Evolutionary conservation across 129 eudicot genomes (phyloP), one percentile per base, ranked within the genome.

Genomic region (Dittrichia graveolens): DNA sequence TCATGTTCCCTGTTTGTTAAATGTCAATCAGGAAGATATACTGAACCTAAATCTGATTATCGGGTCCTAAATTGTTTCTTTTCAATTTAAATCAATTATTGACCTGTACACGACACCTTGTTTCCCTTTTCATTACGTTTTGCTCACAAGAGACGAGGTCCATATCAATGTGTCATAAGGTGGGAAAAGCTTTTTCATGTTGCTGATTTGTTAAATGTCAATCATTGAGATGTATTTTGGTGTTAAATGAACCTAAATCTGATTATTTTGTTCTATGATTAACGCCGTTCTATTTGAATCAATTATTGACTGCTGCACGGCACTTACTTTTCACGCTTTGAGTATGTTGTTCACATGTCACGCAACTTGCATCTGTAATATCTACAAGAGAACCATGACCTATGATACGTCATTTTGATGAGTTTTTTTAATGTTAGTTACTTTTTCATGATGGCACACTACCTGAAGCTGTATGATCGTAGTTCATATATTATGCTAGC

Each of bases 191-290:
- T 34, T 31, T 48, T 47, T 48, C 61, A 48, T 73, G 50, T 49
- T 73, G 3, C 24, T 46, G 39, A 61, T 73, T 48, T 61, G 71
- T 61, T 61, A 61, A 18, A 6, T 73, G 78, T 73, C 78, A 49
- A 47, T 48, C 24, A 39, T 52, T 61, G 71, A 73, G 70, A 61
- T 61, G 19, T 13, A 49, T 4, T 61, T 73, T 61, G 71, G 61
- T 61, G 70, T 49, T 61, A 73, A 11, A 2, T 7, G 61, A 48
- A 48, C 62, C 71, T 61, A 61, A 48, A 61, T 52, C 40, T 11
- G 19, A 47, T 60, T 47, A 9, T 47, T 15, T 39, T 47, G 43
- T 37, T 73, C 0, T 24, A 18, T 59, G 59, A 47, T 47, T 60
- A n/a, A 47, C 34, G 40, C 47, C 6, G 19, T 46, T 46, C 41